Base-by-base conservation (phyloP, 352 stramenopile species). In the Phytophthora parvispora region DNA sequence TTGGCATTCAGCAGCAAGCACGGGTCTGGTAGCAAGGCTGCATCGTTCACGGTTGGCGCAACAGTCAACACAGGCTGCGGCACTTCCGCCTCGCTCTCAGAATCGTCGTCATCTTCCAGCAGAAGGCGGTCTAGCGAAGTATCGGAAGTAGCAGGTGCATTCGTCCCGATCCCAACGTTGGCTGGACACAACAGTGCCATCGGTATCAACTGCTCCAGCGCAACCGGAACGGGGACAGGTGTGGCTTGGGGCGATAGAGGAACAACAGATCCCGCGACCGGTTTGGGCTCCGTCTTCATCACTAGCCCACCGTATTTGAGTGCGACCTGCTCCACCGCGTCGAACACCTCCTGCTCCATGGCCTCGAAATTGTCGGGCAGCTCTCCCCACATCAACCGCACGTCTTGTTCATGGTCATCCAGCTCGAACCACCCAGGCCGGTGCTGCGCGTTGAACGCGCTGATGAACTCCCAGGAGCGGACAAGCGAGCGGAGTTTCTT, bases 341-440 rank as follows among this genome's bases (percentile, higher is more conserved):
- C 8, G 42, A 73, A 76, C 18, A 73, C 63, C 22, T 59, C 22
- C 2, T 20, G 29, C 10, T 60, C 57, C 43, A 76, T 67, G 9
- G 67, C 68, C 31, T 72, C 63, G n/a, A 76, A 76, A 22, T 69
- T 64, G 24, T 64, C 27, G 0, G 68, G 68, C 12, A 76, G 20
- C 6, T 72, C 45, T 25, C 24, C 31, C 62, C 63, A 72, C 12
- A 38, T 48, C 0, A 72, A 52, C 16, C 24, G 31, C 4, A 31
- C 29, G n/a, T 76, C 63, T 53, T 60, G 40, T 28, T 72, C 54
- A 0, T 24, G 12, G 9, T 76, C 68, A 20, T 24, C 40, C 7
- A 76, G 49, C 20, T 69, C 58, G 53, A 76, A 76, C 68, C 68
- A 76, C n/a, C 68, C 68, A 18, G 68, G 63, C 4, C 61, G 42